Evolutionary conservation across 257 asterid species (phyloP).

Genomic region (Solanum ossicruentum): DNA sequence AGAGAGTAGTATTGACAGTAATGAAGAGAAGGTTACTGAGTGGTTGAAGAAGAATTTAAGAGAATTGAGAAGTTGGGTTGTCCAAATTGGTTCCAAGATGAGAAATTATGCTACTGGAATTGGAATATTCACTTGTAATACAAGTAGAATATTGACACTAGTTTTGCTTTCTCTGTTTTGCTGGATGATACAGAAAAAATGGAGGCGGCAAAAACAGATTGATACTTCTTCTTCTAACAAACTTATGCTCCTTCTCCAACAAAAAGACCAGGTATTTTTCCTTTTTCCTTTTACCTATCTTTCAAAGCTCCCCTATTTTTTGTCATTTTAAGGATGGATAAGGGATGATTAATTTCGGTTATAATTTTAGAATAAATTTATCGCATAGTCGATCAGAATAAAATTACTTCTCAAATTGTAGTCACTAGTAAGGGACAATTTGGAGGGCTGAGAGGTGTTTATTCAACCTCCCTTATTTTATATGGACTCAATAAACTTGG

Average conservation of each 20-base stretch:
- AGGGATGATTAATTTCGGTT: too few relatives aligned
- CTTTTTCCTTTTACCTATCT: too few relatives aligned
- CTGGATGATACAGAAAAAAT: conserved; percentile 13
- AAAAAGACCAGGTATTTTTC: conserved; percentile 40
- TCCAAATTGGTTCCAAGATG: not conserved
- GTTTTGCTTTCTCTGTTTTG: conserved; percentile 17
- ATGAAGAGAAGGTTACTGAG: not conserved
- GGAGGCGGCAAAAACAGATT: conserved; percentile 25
- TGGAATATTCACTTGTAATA: not conserved
- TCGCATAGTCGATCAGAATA: too few relatives aligned
- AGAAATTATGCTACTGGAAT: conserved; percentile 4
- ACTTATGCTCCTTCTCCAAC: conserved; percentile 25
- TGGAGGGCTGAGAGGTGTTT: too few relatives aligned
- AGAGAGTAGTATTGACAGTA: not conserved
- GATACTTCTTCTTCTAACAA: conserved; percentile 20
- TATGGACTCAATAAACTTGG: too few relatives aligned
- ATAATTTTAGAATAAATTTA: too few relatives aligned
- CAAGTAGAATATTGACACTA: not conserved
- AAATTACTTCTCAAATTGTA: too few relatives aligned
- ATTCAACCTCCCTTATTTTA: too few relatives aligned
- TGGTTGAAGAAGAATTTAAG: conserved; percentile 16
- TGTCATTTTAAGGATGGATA: too few relatives aligned
- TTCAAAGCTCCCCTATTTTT: too few relatives aligned
- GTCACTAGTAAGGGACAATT: too few relatives aligned
- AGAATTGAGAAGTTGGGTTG: conserved; percentile 12